Percentiles rank a stretch among this genome's conserved stretches.
These are phyloP conservation scores for Tricholoma matsutake DNA, from an alignment of 768 basidiomycete genomes.

Conservation along the genomic window DNA sequence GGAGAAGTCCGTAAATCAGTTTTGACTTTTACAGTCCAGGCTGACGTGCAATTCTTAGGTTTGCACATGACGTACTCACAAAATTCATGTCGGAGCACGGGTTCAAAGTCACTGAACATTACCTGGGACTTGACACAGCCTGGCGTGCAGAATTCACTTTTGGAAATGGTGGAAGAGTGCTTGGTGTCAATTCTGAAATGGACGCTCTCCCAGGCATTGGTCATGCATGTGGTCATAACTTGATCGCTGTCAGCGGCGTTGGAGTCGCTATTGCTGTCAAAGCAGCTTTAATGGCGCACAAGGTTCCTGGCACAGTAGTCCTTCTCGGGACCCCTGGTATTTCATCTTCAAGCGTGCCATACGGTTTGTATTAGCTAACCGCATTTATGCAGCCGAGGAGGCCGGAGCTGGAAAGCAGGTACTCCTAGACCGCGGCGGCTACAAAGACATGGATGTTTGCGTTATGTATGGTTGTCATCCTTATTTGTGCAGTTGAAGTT, in stretches of 20 bases:
- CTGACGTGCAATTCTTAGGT: slow-evolving; percentile 35
- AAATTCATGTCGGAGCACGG: slow-evolving; percentile 65
- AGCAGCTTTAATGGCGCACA: slow-evolving; percentile 59
- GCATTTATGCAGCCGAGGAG: slow-evolving; percentile 60
- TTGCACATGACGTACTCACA: slow-evolving; percentile 69
- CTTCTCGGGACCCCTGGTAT: slow-evolving; percentile 77
- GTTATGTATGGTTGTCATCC: slow-evolving; percentile 50
- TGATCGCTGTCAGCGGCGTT: slow-evolving; percentile 77
- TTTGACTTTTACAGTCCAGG: not conserved
- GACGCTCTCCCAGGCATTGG: slow-evolving; percentile 57
- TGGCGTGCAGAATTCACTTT: slow-evolving; percentile 73
- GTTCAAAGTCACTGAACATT: slow-evolving; percentile 68
- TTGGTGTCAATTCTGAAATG: slow-evolving; percentile 84
- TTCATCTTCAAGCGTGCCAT: slow-evolving; percentile 1
- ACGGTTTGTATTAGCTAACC: slow-evolving; percentile 10
- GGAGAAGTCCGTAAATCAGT: slow-evolving; percentile 48
- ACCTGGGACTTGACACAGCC: slow-evolving; percentile 70
- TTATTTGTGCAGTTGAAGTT: not conserved
- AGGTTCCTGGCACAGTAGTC: slow-evolving; percentile 64
- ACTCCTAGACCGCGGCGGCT: slow-evolving; percentile 72
- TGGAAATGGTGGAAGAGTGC: slow-evolving; percentile 55
- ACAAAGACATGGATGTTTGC: slow-evolving; percentile 78
- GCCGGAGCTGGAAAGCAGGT: slow-evolving; percentile 73
- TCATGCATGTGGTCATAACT: slow-evolving; percentile 78
- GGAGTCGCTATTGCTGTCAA: slow-evolving; percentile 73